phyloP scores from a whole-genome alignment of 495 filamentous ascomycete genomes.

The Penicillium bovifimosum region DNA sequence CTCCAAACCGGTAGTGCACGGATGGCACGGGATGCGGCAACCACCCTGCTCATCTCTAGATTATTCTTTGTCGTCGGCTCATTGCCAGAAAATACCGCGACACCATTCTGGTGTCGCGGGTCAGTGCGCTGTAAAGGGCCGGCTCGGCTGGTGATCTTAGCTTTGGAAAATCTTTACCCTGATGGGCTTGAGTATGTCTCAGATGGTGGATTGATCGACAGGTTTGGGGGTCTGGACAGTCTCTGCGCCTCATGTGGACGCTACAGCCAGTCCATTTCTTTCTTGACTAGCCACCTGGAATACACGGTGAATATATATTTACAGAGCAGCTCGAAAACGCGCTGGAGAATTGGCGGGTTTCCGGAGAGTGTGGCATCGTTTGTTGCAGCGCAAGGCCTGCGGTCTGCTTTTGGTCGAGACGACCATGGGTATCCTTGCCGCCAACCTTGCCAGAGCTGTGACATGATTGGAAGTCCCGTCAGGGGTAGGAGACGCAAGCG shows the following conservation, averaged over 20 bases:
- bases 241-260: conserved; percentile 13
- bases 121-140: conserved; percentile 18
- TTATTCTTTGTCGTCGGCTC: conserved; percentile 14
- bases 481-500: conserved; percentile 6
- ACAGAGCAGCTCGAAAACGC: conserved; percentile 3
- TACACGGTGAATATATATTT: conserved; percentile 16
- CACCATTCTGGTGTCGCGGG: conserved; percentile 15
- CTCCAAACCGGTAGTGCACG: conserved; percentile 11
- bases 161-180: conserved; percentile 11
- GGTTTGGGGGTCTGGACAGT: conserved; percentile 7
- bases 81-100: conserved; percentile 6
- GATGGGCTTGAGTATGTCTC: conserved; percentile 11
- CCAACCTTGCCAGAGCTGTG: conserved; percentile 7
- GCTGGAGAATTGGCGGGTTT: conserved; percentile 19
- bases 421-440: conserved; percentile 9
- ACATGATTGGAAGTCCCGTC: background rate
- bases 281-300: conserved; percentile 9
- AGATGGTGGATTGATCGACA: conserved; percentile 10
- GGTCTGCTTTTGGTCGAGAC: conserved; percentile 9
- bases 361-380: conserved; percentile 12
- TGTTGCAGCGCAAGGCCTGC: conserved; percentile 4
- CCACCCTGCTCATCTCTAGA: conserved; percentile 15
- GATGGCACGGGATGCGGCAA: conserved; percentile 13
- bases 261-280: conserved; percentile 11
- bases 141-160: conserved; percentile 8